Base-by-base conservation (phyloP, 352 stramenopile species). In the Phytophthora multivora region DNA sequence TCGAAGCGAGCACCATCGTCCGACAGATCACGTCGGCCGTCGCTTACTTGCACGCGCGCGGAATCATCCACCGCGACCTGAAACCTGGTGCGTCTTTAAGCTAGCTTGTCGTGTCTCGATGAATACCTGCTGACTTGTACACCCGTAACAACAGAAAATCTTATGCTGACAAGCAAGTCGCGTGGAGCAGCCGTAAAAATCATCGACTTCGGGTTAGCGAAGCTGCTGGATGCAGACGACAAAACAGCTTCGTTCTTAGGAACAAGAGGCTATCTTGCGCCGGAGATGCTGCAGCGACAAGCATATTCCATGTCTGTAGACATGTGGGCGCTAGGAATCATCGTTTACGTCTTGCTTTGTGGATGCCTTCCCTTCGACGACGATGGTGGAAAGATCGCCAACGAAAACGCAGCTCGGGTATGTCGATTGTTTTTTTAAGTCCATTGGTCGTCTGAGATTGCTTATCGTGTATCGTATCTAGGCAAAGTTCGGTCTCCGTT, bases 341-440 rank as follows among this genome's bases (percentile, higher is more conserved):
- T 99, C 60, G 93, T 98, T 23, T 99, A 98, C 75, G 90, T 99
- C 6, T 75, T 99, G 16, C 77, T 99, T 6, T 99, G 97, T 55
- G 97, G 97, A 5, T 99, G 96, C 53, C 76, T 99, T 7, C 97
- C 97, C 0, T 99, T 99, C 73, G 98, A 99, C 73, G 97, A 99
- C 71, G 97, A 99, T 69, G 96, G 91, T 15, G 75, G 80, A 50
- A 87, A 86, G 48, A 93, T 96, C 45, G 69, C 75, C 19, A 95
- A 88, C 56, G 80, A 92, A 18, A 92, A 85, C 9, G 84, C 73
- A 0, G 88, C 83, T 31, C 65, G 79, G 51, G 87, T 96, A 78
- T 16, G 50, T 60, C 5, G 3, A 30, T 16, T n/a, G 11, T 16
- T 16, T 46, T 16, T 46, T 13, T 5, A 65, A 49, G 36, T 41